phyloP scores from a whole-genome alignment of 805 yeast genomes.

The Wickerhamomyces mucosus region DNA sequence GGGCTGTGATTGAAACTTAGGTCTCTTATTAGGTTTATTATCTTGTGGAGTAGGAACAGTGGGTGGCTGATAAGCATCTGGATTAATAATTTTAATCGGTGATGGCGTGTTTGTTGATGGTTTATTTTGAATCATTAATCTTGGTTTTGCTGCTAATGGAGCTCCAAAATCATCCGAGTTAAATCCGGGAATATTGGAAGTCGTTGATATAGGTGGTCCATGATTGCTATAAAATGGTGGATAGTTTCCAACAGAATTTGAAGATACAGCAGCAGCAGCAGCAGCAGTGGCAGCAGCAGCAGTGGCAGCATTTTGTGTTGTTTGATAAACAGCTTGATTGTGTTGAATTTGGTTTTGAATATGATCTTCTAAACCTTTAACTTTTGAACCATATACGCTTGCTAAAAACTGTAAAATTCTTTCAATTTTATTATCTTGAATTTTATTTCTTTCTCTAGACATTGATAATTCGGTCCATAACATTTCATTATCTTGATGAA shows the following conservation, averaged over 20 bases:
- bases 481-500: slow-evolving; percentile 79
- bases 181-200: not conserved
- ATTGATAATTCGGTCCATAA: slow-evolving; percentile 84
- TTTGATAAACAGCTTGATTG: not conserved
- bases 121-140: slow-evolving; percentile 13
- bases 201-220: not conserved
- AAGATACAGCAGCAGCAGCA: not conserved
- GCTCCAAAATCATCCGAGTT: slow-evolving; percentile 4
- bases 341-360: slow-evolving; percentile 4
- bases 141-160: slow-evolving; percentile 7
- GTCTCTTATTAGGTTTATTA: too few relatives aligned
- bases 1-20: slow-evolving; percentile 3
- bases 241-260: not conserved
- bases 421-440: slow-evolving; percentile 82
- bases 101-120: slow-evolving; percentile 1
- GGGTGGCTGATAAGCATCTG: not conserved
- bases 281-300: not conserved
- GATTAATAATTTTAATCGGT: not conserved
- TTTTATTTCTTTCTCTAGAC: slow-evolving; percentile 75
- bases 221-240: not conserved
- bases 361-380: slow-evolving; percentile 16
- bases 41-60: not conserved
- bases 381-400: slow-evolving; percentile 35
- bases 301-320: not conserved
- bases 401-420: slow-evolving; percentile 83